Conservation (phyloP, 139 green algal genomes). For the Chlamydomonas applanata region DNA sequence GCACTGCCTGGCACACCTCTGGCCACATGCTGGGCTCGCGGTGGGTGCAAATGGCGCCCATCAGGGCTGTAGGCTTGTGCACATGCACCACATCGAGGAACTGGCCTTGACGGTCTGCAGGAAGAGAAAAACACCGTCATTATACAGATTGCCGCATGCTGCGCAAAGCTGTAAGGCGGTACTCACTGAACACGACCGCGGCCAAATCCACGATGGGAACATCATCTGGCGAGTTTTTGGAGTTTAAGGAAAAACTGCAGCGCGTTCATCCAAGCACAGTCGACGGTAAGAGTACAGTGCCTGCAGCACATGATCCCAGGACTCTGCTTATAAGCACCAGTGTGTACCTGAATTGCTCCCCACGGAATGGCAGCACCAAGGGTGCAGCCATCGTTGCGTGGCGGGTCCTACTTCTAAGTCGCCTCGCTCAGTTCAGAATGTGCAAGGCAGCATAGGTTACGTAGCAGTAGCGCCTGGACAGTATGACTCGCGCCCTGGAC, state of each 20-base stretch:
- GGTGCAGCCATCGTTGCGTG: neutral
- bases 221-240: constrained; percentile 19
- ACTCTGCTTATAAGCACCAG: neutral
- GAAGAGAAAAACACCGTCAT: neutral
- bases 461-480: no score
- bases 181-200: constrained; percentile 29
- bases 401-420: no score
- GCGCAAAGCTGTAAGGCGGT: no score
- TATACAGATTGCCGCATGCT: no score
- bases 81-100: constrained; percentile 31
- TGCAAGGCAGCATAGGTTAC: no score
- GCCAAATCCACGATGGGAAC: constrained; percentile 15
- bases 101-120: constrained; percentile 22
- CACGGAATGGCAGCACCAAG: constrained; percentile 40
- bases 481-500: no score
- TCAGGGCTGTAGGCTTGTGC: constrained; percentile 37
- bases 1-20: constrained; percentile 20
- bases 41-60: constrained; percentile 29
- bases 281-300: neutral
- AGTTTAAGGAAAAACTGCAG: constrained; percentile 29
- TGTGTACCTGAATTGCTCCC: constrained; percentile 43
- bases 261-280: neutral
- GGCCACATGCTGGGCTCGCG: constrained; percentile 26
- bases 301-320: neutral
- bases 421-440: no score